Conservation (phyloP, 1,139 yeast species). For the Blastobotrys ciferrii region DNA sequence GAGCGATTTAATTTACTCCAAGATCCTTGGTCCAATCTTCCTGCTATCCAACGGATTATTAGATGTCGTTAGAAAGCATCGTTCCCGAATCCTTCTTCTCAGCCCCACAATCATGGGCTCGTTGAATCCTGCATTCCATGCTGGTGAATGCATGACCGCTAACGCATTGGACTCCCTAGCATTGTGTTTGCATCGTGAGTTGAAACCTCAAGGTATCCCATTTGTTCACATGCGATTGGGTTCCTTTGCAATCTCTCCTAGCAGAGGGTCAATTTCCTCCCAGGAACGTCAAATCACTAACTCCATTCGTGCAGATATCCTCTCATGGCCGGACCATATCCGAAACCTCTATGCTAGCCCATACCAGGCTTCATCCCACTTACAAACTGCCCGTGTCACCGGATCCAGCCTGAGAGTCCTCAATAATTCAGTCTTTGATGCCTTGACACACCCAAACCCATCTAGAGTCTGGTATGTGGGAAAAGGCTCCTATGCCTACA, state of each 20-base stretch:
- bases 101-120: slow-evolving; percentile 42
- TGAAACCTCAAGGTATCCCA: slow-evolving; percentile 31
- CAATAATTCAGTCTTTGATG: slow-evolving; percentile 39
- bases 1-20: slow-evolving; percentile 48
- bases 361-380: slow-evolving; percentile 34
- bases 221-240: slow-evolving; percentile 37
- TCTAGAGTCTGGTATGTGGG: slow-evolving; percentile 40
- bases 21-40: slow-evolving; percentile 49
- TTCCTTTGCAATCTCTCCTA: slow-evolving; percentile 38
- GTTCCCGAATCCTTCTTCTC: slow-evolving; percentile 40
- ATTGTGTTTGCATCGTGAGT: slow-evolving; percentile 40
- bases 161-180: slow-evolving; percentile 40
- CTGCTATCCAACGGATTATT: slow-evolving; percentile 58
- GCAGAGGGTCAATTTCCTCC: slow-evolving; percentile 17
- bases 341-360: slow-evolving; percentile 39
- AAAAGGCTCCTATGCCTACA: slow-evolving; percentile 39
- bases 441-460: slow-evolving; percentile 33
- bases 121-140: slow-evolving; percentile 42
- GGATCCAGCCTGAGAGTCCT: slow-evolving; percentile 37
- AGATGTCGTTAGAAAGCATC: slow-evolving; percentile 50
- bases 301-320: slow-evolving; percentile 40
- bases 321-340: slow-evolving; percentile 41
- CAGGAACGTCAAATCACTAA: slow-evolving; percentile 33
- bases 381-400: slow-evolving; percentile 33
- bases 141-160: slow-evolving; percentile 40